These are phyloP conservation scores for Microbotryum lychnidis-dioicae DNA, from an alignment of 1,284 basidiomycete species.

Conservation along the genomic window DNA sequence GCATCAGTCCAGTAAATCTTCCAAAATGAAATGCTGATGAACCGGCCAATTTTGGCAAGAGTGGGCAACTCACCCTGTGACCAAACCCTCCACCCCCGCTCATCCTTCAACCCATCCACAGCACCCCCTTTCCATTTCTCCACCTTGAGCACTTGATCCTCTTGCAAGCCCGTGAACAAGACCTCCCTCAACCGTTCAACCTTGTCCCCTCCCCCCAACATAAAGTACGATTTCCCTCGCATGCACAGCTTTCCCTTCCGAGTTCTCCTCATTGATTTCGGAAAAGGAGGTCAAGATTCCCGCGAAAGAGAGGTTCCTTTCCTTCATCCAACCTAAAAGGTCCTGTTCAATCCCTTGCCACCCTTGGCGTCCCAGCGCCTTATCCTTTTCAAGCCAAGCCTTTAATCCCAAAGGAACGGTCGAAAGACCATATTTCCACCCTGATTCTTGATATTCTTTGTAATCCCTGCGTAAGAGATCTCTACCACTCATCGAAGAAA, in stretches of 20 bases:
- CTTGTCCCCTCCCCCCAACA: constrained; percentile 38
- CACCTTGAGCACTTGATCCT: constrained; percentile 48
- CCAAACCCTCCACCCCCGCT: constrained; percentile 49
- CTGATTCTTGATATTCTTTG: constrained; percentile 66
- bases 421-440: constrained; percentile 53
- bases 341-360: constrained; percentile 47
- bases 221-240: constrained; percentile 62
- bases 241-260: constrained; percentile 52
- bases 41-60: not conserved
- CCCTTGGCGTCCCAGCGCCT: constrained; percentile 35
- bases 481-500: constrained; percentile 58
- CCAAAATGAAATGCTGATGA: too few species aligned
- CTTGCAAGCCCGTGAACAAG: constrained; percentile 55
- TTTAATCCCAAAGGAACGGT: constrained; percentile 66
- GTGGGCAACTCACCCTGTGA: constrained; percentile 48
- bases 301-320: constrained; percentile 55
- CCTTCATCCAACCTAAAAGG: constrained; percentile 56
- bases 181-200: constrained; percentile 25
- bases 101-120: constrained; percentile 36
- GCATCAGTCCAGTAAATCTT: too few species aligned
- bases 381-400: constrained; percentile 43
- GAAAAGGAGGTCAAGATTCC: constrained; percentile 63
- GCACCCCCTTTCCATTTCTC: constrained; percentile 43
- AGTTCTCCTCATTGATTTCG: constrained; percentile 43
- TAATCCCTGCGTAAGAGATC: constrained; percentile 86